Evolutionary conservation across 164 flowering plant species (phyloP), one percentile per base, ranked within the genome.

Genomic region (Echeveria elegans): DNA sequence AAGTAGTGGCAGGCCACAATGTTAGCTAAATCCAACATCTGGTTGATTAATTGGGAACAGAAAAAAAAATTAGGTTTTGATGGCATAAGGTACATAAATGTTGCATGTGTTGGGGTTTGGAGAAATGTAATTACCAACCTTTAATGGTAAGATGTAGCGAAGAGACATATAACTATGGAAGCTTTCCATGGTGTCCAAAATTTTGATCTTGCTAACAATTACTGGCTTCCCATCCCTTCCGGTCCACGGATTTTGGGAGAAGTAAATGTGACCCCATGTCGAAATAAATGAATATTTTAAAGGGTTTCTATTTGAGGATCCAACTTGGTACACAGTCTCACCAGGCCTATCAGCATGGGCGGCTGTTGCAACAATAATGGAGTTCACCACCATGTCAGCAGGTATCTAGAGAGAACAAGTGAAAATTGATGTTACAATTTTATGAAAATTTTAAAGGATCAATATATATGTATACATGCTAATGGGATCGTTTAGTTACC

Each of bases 131-230:
- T 43, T 14, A 29, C n/a, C 24, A 32, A 88, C 97, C 96, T 85
- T 82, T 6, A 91, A 69, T 0, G 82, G 82, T 0, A 87, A 64
- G 58, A 82, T 12, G 77, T 81, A 85, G 12, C 77, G 83, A 38
- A 82, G 15, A 6, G 72, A 41, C 30, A 77, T 75, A 71, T 77
- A 77, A 63, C 69, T 73, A 1, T 41, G 69, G 63, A 77, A 77
- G 64, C 74, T 72, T 14, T 65, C 75, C 79, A 80, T 75, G 31
- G 62, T 67, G 64, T 34, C 68, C 43, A 74, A 28, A 6, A 75
- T 36, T 0, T 16, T 73, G 32, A 65, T 29, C 28, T 71, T 75
- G 18, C 78, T 69, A 62, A 80, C 80, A 5, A 31, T 77, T n/a
- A 80, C 67, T 6, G 78, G 74, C 53, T 71, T 75, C 18, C 82